Base-by-base conservation (phyloP, 1,284 basidiomycete species). In the Anthracocystis setariae region DNA sequence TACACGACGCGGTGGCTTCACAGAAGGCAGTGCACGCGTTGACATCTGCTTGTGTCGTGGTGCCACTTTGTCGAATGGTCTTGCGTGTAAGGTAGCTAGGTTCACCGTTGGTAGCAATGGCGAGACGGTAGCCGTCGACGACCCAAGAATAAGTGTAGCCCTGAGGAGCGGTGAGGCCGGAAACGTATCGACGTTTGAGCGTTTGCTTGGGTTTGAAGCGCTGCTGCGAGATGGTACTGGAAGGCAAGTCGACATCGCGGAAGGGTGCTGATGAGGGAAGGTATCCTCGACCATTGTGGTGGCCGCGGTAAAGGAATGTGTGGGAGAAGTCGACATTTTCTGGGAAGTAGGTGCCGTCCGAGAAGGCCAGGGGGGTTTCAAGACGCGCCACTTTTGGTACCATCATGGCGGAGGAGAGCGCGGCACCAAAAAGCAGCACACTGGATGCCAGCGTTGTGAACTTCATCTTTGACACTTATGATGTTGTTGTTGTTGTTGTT, bases 101-200 rank as follows among this genome's bases (percentile, higher is more conserved):
- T 12, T 20, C 13, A 25, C 65, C 65, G 0, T 17, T 29, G 10
- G 50, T 55, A 20, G 53, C 47, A 29, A 62, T 32, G 0, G 65
- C 65, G 0, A 68, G 45, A 0, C 65, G 47, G 12, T 58, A 50
- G 15, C 49, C 54, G 20, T 62, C 58, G 20, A 51, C 39, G 8
- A 39, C 65, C 65, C 65, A 68, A 18, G 37, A 44, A 46, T 68
- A 62, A 17, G 29, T 52, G 46, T 68, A 68, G 25, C 59, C 55
- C 1, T 54, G 29, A 5, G 65, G 65, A 3, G 65, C 65, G 20
- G 40, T 35, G 20, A 68, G 33, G 24, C 58, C 54, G 2, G 23
- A 17, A 3, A 68, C 59, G 32, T 58, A 68, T 1, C 65, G 59
- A 3, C 46, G 33, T 12, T 37, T 15, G 18, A 56, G 35, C 13